Conservation (phyloP, 352 stramenopile genomes). For the Phytophthora boehmeriae region DNA sequence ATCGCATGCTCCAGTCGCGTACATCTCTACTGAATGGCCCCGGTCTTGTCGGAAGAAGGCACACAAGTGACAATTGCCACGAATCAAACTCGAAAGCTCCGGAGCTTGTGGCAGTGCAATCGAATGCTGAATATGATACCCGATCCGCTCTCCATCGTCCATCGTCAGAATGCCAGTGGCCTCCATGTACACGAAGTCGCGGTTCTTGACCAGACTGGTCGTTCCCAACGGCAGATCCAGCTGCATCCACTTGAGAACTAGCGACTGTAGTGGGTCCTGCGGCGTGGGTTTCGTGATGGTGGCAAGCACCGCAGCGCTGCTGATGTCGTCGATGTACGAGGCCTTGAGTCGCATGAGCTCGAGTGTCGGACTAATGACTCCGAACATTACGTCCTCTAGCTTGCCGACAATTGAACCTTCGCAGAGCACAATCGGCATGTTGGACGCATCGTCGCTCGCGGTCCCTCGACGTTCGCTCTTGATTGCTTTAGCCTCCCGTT, state of each 20-base stretch:
- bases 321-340: slow-evolving; percentile 43
- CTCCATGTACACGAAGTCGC: slow-evolving; percentile 46
- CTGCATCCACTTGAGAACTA: slow-evolving; percentile 45
- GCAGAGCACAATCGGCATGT: slow-evolving; percentile 33
- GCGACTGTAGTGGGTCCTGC: slow-evolving; percentile 37
- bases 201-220: slow-evolving; percentile 47
- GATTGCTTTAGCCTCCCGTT: slow-evolving; percentile 17
- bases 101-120: slow-evolving; percentile 27
- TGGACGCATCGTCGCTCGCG: not conserved
- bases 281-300: slow-evolving; percentile 30
- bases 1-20: slow-evolving; percentile 32
- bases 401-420: slow-evolving; percentile 37
- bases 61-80: slow-evolving; percentile 35
- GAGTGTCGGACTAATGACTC: slow-evolving; percentile 35
- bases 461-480: slow-evolving; percentile 3
- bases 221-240: slow-evolving; percentile 39
- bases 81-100: slow-evolving; percentile 23
- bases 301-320: slow-evolving; percentile 28
- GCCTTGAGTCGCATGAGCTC: slow-evolving; percentile 43
- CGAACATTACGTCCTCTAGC: slow-evolving; percentile 51
- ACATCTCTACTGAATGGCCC: slow-evolving; percentile 32
- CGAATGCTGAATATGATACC: slow-evolving; percentile 35
- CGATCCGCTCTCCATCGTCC: slow-evolving; percentile 32
- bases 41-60: slow-evolving; percentile 38
- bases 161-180: slow-evolving; percentile 30